A percentile compares a stretch with the other conserved stretches of the same genome.
These are phyloP conservation scores for Plasmodium chabaudi DNA, from an alignment of 169 alveolate species.

Conservation along the genomic window DNA sequence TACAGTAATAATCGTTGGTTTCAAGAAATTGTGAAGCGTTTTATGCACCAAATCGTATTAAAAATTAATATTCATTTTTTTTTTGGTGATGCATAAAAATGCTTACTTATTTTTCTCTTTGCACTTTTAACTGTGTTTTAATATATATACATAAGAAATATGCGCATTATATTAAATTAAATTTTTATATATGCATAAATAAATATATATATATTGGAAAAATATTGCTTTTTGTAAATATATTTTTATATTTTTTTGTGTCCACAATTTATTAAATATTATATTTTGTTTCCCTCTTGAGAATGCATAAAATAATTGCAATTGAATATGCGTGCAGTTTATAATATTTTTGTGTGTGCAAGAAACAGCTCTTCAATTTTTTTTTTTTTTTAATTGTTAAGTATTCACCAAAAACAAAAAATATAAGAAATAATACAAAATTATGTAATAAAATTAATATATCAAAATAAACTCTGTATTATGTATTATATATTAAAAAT, in stretches of 20 bases:
- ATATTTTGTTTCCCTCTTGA: slow-evolving; percentile 4
- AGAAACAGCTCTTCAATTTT: slow-evolving; percentile 11
- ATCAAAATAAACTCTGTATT: slow-evolving; percentile 14
- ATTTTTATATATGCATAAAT: neutral
- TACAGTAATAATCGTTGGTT: slow-evolving; percentile 22
- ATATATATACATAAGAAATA: slow-evolving; percentile 12
- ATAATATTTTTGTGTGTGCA: slow-evolving; percentile 37
- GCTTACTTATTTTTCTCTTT: slow-evolving; percentile 29
- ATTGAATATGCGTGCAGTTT: slow-evolving; percentile 35
- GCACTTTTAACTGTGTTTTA: slow-evolving; percentile 16
- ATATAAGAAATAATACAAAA: slow-evolving; percentile 10
- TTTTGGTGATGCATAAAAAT: slow-evolving; percentile 8
- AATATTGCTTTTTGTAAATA: neutral
- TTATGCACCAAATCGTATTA: slow-evolving; percentile 43
- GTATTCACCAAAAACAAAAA: slow-evolving; percentile 36
- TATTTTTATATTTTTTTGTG: slow-evolving; percentile 23
- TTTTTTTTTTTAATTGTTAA: slow-evolving; percentile 37
- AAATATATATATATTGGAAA: neutral
- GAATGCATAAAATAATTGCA: slow-evolving; percentile 25
- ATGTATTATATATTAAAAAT: too few relatives aligned
- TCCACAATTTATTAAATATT: slow-evolving; percentile 27
- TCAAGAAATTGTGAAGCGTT: slow-evolving; percentile 10
- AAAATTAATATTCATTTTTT: slow-evolving; percentile 8
- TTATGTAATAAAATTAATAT: slow-evolving; percentile 6
- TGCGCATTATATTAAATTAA: neutral